Conservation (phyloP, 768 basidiomycete genomes). For the Strobilomyces confusus region DNA sequence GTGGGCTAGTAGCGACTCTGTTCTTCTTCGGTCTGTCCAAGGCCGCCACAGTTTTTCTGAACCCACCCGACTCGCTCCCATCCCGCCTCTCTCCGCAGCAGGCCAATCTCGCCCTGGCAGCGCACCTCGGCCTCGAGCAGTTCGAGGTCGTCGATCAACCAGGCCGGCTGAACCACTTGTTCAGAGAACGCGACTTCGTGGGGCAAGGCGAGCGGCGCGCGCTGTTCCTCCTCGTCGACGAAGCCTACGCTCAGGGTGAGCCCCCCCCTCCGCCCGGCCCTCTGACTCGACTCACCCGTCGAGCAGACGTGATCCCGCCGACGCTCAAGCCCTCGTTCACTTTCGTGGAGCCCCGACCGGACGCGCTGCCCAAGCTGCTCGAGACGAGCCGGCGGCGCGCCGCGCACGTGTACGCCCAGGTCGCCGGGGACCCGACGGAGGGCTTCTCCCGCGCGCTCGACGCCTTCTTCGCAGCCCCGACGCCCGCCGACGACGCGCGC, state of each 20-base stretch:
- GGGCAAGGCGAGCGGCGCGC: constrained; percentile 50
- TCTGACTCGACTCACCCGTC: not conserved
- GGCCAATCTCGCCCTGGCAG: constrained; percentile 58
- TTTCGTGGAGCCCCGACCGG: constrained; percentile 27
- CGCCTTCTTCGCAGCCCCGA: constrained; percentile 39
- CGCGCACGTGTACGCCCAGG: constrained; percentile 48
- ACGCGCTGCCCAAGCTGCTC: constrained; percentile 47
- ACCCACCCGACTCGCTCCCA: constrained; percentile 39
- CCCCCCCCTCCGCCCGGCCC: not conserved
- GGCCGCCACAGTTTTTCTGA: constrained; percentile 60
- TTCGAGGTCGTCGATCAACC: constrained; percentile 49
- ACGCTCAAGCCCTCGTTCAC: constrained; percentile 48
- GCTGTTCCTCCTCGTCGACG: constrained; percentile 54
- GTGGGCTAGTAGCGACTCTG: constrained; percentile 21
- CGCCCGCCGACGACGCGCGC: constrained; percentile 38
- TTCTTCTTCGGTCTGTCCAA: constrained; percentile 36
- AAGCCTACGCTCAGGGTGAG: constrained; percentile 53
- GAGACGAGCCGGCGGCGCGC: constrained; percentile 60
- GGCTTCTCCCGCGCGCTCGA: constrained; percentile 36
- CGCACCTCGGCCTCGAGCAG: constrained; percentile 67
- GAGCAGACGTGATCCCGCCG: constrained; percentile 55
- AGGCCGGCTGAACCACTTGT: constrained; percentile 16
- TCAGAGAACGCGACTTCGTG: constrained; percentile 47
- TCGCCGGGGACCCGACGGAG: constrained; percentile 39
- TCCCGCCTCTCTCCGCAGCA: constrained; percentile 45